Conservation (phyloP, 2,329 filamentous ascomycete genomes). For the Capronia coronata region DNA sequence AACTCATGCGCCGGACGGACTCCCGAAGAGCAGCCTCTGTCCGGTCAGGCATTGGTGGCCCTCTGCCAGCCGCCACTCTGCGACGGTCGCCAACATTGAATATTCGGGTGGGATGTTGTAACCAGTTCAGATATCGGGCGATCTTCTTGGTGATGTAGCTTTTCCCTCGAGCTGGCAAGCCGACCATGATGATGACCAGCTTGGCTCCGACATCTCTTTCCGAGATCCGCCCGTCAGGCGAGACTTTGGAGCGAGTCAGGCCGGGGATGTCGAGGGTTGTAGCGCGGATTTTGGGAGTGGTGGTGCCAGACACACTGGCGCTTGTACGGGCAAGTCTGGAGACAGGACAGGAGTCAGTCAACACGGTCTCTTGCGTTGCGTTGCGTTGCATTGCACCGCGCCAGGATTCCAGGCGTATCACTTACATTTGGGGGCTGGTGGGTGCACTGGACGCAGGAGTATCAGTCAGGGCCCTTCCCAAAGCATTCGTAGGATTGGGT, state of each 20-base stretch:
- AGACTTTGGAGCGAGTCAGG: constrained; percentile 89
- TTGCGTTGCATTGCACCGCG: no score
- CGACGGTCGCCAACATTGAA: constrained; percentile 96
- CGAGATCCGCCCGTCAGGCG: constrained; percentile 89
- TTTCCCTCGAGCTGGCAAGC: constrained; percentile 88
- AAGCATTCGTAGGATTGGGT: constrained; percentile 34
- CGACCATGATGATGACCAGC: constrained; percentile 97
- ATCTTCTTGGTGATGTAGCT: constrained; percentile 99
- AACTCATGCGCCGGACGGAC: constrained; percentile 40
- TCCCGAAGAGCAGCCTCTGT: constrained; percentile 37
- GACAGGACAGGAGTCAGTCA: constrained; percentile 1
- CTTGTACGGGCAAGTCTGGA: constrained; percentile 49
- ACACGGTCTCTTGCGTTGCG: not conserved
- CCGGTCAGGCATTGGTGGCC: constrained; percentile 32
- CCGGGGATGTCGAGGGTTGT: constrained; percentile 96
- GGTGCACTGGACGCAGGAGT: constrained; percentile 58
- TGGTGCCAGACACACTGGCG: constrained; percentile 66
- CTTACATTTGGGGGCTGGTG: constrained; percentile 56
- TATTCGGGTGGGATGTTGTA: constrained; percentile 90
- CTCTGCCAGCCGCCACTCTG: constrained; percentile 65
- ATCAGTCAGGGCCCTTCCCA: constrained; percentile 53
- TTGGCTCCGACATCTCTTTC: constrained; percentile 92
- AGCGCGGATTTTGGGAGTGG: constrained; percentile 75
- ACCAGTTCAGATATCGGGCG: constrained; percentile 89
- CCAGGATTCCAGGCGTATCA: constrained; percentile 16